Conservation (phyloP, 108 stramenopile genomes). For the Cyclotella sp. region DNA sequence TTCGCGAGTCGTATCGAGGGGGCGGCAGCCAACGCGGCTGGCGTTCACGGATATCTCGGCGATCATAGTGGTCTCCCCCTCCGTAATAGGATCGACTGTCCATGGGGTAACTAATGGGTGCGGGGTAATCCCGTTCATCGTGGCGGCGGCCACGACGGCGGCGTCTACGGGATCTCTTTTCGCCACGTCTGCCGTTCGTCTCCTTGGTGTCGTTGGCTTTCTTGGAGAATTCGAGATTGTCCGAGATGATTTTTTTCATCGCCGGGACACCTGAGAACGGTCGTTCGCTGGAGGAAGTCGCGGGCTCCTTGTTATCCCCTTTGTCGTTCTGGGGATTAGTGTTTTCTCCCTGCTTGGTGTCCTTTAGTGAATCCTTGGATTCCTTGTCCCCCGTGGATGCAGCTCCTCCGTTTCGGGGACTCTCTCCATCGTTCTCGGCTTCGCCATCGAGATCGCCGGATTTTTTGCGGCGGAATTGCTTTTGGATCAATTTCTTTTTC, state of each 20-base stretch:
- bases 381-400: background rate
- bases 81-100: slow-evolving; percentile 24
- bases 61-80: background rate
- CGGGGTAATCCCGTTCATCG: background rate
- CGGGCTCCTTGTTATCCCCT: slow-evolving; percentile 1
- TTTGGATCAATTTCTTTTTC: slow-evolving; percentile 31
- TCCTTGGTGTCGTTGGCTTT: background rate
- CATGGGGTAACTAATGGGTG: background rate
- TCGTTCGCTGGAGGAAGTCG: background rate
- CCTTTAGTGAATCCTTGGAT: background rate
- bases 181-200: background rate
- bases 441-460: slow-evolving; percentile 15
- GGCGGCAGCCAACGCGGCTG: background rate
- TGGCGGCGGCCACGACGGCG: slow-evolving; percentile 8
- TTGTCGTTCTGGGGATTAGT: background rate
- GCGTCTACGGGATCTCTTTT: background rate
- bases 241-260: slow-evolving; percentile 2
- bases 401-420: background rate
- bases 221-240: background rate
- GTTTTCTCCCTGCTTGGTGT: background rate
- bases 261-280: background rate
- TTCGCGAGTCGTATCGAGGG: background rate
- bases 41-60: background rate
- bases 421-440: slow-evolving; percentile 3
- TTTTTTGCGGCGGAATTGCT: slow-evolving; percentile 15